Evolutionary conservation across 2,329 filamentous ascomycete genomes (phyloP), one percentile per base, ranked within the genome.

Genomic region (Arthrobotrys megalospora): DNA sequence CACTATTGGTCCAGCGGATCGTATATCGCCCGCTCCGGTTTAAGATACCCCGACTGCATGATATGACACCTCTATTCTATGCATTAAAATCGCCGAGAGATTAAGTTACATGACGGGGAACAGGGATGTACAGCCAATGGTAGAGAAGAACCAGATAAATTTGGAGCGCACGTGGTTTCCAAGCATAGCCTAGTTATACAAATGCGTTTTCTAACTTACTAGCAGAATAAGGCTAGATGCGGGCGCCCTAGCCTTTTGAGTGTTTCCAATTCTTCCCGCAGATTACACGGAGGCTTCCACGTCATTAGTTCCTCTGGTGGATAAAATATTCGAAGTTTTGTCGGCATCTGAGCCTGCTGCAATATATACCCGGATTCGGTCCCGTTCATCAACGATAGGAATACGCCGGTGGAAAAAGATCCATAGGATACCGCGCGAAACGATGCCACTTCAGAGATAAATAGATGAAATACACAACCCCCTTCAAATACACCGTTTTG

Each of bases 1-100:
- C 36, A 60, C 10, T 19, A 43, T 38, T 43, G 11, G 36, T 10
- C 55, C 19, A 60, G n/a, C 55, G 55, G 55, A 43, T 60, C 36
- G 0, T 16, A 28, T 60, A 60, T 43, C 19, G n/a, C 16, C 19
- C 19, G 16, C 10, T 60, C 55, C 55, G 55, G 28, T 43, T 21
- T n/a, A 32, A 43, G 19, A n/a, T 43, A 21, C 16, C 16, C 10
- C 4, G 36, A n/a, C 7, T 19, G 10, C 36, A 60, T 60, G 11
- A 60, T 28, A 60, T 21, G 6, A 41, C 41, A 41, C 11, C 55
- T 58, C 8, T 38, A 41, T 38, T 10, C 12, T 11, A 32, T 2
- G 6, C 11, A 21, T 19, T 19, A 14, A 12, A 19, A 5, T 38
- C 32, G 16, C 10, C 34, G 19, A 58, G 32, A 58, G 6, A 41